Conservation (phyloP, 768 basidiomycete species). For the Trametes meyenii region DNA sequence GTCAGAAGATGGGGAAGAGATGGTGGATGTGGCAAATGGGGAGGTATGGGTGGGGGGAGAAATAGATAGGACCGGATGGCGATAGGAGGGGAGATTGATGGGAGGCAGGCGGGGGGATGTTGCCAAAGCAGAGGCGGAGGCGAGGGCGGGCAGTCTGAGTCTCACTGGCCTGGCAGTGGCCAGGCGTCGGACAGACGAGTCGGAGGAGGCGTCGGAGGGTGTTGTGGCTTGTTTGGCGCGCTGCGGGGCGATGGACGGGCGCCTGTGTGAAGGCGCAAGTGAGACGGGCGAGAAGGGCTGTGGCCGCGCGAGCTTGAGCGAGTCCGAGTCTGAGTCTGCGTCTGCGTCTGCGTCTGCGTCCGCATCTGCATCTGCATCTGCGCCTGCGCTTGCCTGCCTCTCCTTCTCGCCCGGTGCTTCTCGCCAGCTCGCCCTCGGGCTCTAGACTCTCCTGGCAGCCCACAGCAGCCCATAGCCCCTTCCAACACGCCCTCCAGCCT, state of each 20-base stretch:
- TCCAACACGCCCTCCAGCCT: too few species aligned
- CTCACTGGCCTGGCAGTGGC: too few species aligned
- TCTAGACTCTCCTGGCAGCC: too few species aligned
- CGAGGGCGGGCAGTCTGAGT: not conserved
- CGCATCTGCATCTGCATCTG: not conserved
- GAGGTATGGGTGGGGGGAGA: not conserved
- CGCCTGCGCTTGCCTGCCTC: too few species aligned
- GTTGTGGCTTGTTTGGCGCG: not conserved
- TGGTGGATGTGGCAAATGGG: not conserved
- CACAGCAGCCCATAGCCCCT: too few species aligned
- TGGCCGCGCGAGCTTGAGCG: too few species aligned
- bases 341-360: not conserved
- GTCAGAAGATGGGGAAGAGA: not conserved
- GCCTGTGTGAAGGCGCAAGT: not conserved
- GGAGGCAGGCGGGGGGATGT: not conserved
- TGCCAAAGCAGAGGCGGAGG: not conserved
- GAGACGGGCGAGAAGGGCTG: not conserved
- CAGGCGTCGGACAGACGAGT: too few species aligned
- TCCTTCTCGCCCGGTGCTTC: too few species aligned
- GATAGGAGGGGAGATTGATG: constrained; percentile 10
- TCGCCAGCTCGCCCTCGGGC: too few species aligned
- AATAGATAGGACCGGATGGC: constrained; percentile 10
- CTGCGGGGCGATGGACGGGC: not conserved
- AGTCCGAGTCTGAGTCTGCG: not conserved
- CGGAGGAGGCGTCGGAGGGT: not conserved